phyloP scores from a whole-genome alignment of 805 yeast species.

The Metschnikowia picachoensis region DNA sequence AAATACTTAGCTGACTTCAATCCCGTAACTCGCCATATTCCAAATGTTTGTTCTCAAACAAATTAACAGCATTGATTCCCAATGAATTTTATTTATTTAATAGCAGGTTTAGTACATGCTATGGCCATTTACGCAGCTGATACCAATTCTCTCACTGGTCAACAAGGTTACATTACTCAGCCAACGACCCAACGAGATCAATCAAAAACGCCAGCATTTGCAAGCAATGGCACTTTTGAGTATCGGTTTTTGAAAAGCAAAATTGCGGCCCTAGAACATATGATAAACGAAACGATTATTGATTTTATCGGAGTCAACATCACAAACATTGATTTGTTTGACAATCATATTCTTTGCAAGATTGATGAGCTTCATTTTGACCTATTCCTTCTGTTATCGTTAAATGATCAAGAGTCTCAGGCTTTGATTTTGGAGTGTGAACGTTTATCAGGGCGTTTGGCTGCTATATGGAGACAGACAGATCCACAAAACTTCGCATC shows the following conservation, averaged over 20 bases:
- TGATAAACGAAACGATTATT: constrained; percentile 1
- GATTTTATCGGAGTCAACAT: not conserved
- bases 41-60: no score
- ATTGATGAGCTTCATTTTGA: constrained; percentile 2
- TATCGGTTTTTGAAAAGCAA: not conserved
- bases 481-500: not conserved
- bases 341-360: not conserved
- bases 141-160: no score
- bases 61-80: no score
- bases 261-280: not conserved
- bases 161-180: no score
- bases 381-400: constrained; percentile 4
- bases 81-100: no score
- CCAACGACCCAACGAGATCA: not conserved
- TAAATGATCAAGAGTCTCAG: not conserved
- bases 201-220: not conserved
- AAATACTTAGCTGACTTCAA: no score
- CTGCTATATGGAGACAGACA: not conserved
- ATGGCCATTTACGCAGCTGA: no score
- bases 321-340: not conserved
- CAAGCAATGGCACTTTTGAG: not conserved
- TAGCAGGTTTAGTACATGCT: no score
- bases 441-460: not conserved
- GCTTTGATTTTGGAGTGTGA: not conserved
- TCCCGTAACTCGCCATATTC: no score